Evolutionary conservation across 108 stramenopile species (phyloP), one percentile per base, ranked within the genome.

Genomic region (Nitzschia sp.): DNA sequence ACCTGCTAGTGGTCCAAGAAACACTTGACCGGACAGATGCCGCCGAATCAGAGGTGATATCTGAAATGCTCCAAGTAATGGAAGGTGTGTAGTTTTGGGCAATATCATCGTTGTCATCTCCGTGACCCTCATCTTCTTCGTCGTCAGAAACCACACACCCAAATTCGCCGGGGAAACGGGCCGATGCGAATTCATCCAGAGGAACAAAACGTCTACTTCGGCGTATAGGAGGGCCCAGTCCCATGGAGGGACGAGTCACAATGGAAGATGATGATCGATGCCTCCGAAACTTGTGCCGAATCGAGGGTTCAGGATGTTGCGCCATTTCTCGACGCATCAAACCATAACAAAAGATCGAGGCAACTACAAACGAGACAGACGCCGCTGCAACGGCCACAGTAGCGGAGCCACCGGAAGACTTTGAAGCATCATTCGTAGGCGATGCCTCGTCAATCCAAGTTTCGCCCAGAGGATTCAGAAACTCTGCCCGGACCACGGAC

Each of bases 31-130:
- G 57, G 31, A 69, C 34, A 13, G 75, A 76, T 47, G 34, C 67
- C n/a, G n/a, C n/a, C 18, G 75, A 76, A 46, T 76, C 75, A 17
- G 67, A 76, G 0, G 75, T 69, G 33, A 76, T 76, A 54, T 76
- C 75, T 1, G 75, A 76, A 15, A 76, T 49, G 23, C 67, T 76
- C 75, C 73, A 66, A 26, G 27, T 66, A 23, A 58, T 63, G 2
- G 34, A 31, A 1, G 63, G 72, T 8, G 23, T 30, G 30, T 63
- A 18, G 30, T 46, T 25, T 23, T 58, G 24, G 33, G 36, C 17
- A 33, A 13, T 34, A n/a, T 18, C 59, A 27, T 63, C 45, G 1
- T n/a, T 15, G 28, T 27, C 70, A 38, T 53, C 48, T 26, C 62
- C 33, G 33, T 66, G 21, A 17, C 54, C 55, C 9, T 55, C 60